Conservation (phyloP, 345 rosid species). For the Aquilaria yunnanensis region DNA sequence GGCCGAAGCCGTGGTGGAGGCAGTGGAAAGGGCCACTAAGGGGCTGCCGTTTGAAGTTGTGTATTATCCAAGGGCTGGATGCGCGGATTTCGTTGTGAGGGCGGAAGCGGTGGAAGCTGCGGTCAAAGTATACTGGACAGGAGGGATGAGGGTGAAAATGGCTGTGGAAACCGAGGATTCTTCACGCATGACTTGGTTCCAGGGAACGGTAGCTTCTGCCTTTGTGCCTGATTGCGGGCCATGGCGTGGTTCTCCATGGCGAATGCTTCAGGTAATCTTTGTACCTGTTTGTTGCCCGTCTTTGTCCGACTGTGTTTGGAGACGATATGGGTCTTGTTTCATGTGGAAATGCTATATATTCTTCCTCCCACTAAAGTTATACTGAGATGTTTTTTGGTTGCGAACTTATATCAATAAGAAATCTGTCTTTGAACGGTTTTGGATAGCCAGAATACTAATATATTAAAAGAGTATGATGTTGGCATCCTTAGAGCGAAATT, state of each 20-base stretch:
- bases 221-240: conserved; percentile 33
- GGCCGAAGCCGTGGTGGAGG: conserved; percentile 46
- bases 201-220: conserved; percentile 51
- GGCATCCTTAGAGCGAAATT: too few species aligned
- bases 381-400: too few species aligned
- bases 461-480: too few species aligned
- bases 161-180: conserved; percentile 77
- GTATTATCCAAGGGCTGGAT: conserved; percentile 68
- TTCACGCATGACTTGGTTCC: conserved; percentile 67
- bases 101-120: conserved; percentile 79
- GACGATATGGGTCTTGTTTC: not conserved
- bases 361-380: too few species aligned
- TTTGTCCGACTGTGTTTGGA: not conserved
- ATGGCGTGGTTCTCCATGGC: conserved; percentile 88
- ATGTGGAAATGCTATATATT: not conserved
- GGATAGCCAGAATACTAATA: too few species aligned
- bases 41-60: conserved; percentile 69
- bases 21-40: conserved; percentile 43
- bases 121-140: conserved; percentile 33
- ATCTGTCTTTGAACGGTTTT: too few species aligned
- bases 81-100: conserved; percentile 70
- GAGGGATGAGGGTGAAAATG: conserved; percentile 82
- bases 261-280: conserved; percentile 65
- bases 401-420: too few species aligned
- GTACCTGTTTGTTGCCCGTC: not conserved